Conservation (phyloP, 2,329 filamentous ascomycete genomes). For the Aspergillus sp. region DNA sequence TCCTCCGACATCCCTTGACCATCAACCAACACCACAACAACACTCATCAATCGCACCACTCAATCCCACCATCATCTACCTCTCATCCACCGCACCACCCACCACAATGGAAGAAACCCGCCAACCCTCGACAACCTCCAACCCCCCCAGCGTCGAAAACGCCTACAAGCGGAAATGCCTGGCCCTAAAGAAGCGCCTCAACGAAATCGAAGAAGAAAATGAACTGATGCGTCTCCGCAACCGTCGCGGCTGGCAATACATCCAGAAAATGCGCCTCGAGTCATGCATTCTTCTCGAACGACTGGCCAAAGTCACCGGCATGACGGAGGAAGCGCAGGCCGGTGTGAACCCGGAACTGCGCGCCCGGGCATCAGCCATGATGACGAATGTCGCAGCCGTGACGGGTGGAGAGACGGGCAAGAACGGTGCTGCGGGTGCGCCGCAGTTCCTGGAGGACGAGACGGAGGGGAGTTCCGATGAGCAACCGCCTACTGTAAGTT, state of each 20-base stretch:
- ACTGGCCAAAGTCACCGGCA: slow-evolving; percentile 44
- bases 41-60: background rate
- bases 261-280: slow-evolving; percentile 83
- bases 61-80: background rate
- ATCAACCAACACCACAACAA: background rate
- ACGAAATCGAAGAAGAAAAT: slow-evolving; percentile 89
- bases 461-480: slow-evolving; percentile 49
- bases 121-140: slow-evolving; percentile 37
- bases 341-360: slow-evolving; percentile 40
- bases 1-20: background rate
- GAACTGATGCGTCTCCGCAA: slow-evolving; percentile 80
- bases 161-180: slow-evolving; percentile 97
- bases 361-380: slow-evolving; percentile 37
- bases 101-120: slow-evolving; percentile 33
- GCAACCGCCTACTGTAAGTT: slow-evolving; percentile 45
- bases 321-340: slow-evolving; percentile 42
- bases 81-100: background rate
- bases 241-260: slow-evolving; percentile 75
- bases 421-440: slow-evolving; percentile 22
- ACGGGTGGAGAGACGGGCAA: slow-evolving; percentile 26
- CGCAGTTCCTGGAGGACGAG: slow-evolving; percentile 41
- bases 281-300: slow-evolving; percentile 48
- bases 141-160: slow-evolving; percentile 88
- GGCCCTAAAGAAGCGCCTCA: slow-evolving; percentile 85
- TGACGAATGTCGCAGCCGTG: slow-evolving; percentile 29